Percentiles rank a stretch among this genome's conserved stretches.
These are phyloP conservation scores for Trichomonas vaginalis DNA, from an alignment of 208 protist species.

Conservation along the genomic window DNA sequence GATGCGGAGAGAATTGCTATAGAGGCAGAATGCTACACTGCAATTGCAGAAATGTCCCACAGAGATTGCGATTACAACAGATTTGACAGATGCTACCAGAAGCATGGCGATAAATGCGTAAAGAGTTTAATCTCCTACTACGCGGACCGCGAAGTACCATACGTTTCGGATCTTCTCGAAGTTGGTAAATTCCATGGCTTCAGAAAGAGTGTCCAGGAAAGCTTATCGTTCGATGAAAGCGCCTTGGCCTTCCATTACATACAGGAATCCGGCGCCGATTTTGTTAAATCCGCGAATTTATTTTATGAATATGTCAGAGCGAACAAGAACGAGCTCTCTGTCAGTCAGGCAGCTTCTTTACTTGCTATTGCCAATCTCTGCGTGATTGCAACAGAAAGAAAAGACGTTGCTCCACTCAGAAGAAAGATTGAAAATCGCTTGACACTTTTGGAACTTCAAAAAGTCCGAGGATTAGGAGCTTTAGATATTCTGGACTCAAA, in stretches of 20 bases:
- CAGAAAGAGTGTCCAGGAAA: background rate
- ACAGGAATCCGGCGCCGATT: background rate
- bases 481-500: background rate
- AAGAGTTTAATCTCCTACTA: background rate
- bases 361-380: background rate
- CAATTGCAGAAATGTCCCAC: background rate
- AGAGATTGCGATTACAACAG: background rate
- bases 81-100: background rate
- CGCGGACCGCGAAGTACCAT: background rate
- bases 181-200: background rate
- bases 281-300: background rate
- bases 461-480: background rate
- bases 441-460: background rate
- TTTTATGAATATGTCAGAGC: background rate
- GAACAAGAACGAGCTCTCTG: background rate
- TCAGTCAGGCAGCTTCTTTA: background rate
- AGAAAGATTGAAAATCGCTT: background rate
- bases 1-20: background rate
- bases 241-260: background rate
- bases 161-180: background rate
- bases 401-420: background rate
- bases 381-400: background rate
- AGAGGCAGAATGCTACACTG: background rate
- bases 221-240: background rate
- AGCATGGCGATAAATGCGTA: background rate